Conservation (phyloP, 1,284 basidiomycete species). For the Leucoagaricus sp. region DNA sequence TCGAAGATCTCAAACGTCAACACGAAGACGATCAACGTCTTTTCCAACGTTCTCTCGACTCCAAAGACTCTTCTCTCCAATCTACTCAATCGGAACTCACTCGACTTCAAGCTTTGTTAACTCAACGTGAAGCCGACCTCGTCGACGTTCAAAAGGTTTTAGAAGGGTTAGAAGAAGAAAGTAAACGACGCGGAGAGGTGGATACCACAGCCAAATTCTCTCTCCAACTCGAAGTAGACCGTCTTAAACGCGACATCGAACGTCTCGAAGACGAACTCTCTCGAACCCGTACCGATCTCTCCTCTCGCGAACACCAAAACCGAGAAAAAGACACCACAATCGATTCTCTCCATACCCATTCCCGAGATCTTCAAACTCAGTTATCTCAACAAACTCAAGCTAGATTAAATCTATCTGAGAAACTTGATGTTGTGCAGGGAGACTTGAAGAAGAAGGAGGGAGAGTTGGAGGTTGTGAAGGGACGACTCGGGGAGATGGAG, state of each 20-base stretch:
- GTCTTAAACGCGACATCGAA: slow-evolving; percentile 84
- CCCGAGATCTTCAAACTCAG: slow-evolving; percentile 75
- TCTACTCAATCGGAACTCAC: slow-evolving; percentile 62
- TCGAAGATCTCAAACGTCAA: slow-evolving; percentile 55
- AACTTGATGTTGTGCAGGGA: slow-evolving; percentile 73
- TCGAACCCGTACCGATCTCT: slow-evolving; percentile 73
- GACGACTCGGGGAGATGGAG: slow-evolving; percentile 77
- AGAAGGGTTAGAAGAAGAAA: slow-evolving; percentile 63
- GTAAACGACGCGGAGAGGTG: slow-evolving; percentile 76
- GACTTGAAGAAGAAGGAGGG: slow-evolving; percentile 64
- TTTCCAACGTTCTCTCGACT: slow-evolving; percentile 62
- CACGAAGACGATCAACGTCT: slow-evolving; percentile 60
- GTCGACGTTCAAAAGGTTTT: slow-evolving; percentile 74
- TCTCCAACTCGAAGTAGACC: slow-evolving; percentile 88
- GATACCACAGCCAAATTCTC: slow-evolving; percentile 85
- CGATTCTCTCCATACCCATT: slow-evolving; percentile 77
- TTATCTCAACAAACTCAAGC: slow-evolving; percentile 85
- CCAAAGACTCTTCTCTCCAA: slow-evolving; percentile 67
- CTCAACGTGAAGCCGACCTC: slow-evolving; percentile 74
- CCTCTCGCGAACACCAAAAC: slow-evolving; percentile 62
- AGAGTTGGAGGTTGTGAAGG: slow-evolving; percentile 59
- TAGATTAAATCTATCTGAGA: slow-evolving; percentile 81
- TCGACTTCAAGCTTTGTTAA: slow-evolving; percentile 59
- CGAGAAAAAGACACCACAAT: slow-evolving; percentile 71
- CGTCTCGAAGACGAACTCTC: slow-evolving; percentile 81